Evolutionary conservation across 345 rosid species (phyloP).

Genomic region (Crucihimalaya himalaica): DNA sequence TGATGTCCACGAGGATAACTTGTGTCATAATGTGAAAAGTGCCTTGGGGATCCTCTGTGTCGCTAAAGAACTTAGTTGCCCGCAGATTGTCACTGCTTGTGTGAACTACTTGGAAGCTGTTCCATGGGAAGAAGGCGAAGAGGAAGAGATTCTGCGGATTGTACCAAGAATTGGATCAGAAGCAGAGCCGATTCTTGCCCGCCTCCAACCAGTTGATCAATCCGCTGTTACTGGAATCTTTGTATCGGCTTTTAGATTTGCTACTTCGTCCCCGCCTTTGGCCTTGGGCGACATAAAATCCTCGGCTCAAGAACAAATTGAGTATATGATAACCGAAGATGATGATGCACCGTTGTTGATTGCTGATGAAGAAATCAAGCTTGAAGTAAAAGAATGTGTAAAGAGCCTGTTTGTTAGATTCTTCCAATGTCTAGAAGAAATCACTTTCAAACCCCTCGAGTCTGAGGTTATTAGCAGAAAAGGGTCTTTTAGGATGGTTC

Average conservation of each 20-base stretch:
- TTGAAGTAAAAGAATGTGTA: conserved; percentile 63
- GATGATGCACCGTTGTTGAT: conserved; percentile 76
- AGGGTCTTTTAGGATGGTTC: conserved; percentile 47
- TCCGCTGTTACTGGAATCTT: conserved; percentile 58
- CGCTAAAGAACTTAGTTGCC: conserved; percentile 68
- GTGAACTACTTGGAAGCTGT: conserved; percentile 89
- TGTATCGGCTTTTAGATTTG: conserved; percentile 62
- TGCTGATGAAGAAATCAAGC: conserved; percentile 61
- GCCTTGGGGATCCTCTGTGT: conserved; percentile 80
- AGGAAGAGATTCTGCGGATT: conserved; percentile 76
- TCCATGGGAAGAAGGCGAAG: conserved; percentile 95
- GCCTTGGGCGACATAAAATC: conserved; percentile 59
- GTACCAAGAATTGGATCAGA: conserved; percentile 65
- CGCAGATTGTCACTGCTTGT: conserved; percentile 62
- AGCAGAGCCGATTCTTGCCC: conserved; percentile 74
- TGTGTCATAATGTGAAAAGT: conserved; percentile 74
- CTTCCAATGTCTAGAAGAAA: conserved; percentile 50
- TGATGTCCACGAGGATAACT: conserved; percentile 54
- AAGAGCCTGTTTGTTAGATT: conserved; percentile 53
- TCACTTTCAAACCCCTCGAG: conserved; percentile 40
- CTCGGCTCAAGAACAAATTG: conserved; percentile 82
- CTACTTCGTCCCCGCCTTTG: conserved; percentile 64
- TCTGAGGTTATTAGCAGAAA: conserved; percentile 41
- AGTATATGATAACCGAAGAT: conserved; percentile 89
- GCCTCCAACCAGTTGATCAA: conserved; percentile 71